Base-by-base conservation (phyloP, 2,329 filamentous ascomycete genomes). In the Colletotrichum musae region DNA sequence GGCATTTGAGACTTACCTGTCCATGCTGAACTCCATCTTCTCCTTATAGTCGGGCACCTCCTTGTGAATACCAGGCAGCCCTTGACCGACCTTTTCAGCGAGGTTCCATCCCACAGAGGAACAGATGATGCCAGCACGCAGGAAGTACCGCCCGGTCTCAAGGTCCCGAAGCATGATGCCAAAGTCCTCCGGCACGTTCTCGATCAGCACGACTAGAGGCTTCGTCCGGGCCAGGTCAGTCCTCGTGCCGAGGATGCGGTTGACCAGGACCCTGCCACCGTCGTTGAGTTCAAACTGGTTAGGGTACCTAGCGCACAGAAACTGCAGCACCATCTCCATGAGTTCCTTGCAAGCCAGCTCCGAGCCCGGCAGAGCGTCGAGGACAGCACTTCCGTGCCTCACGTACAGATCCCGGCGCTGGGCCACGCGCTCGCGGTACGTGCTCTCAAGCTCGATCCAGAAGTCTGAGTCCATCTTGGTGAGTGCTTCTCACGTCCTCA, bases 11-110 rank as follows among this genome's bases (percentile, higher is more conserved):
- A 75, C 86, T 58, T 80, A 94, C 88, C 93, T 86, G 75, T 97
- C 93, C 92, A 97, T 95, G 48, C 92, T 94, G 72, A 94, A 92
- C 45, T 92, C 88, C 92, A 97, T 94, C 82, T 95, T 97, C 77
- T 93, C 91, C 73, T 93, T 93, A 78, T 95, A 97, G 74, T 96
- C 93, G 0, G 94, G 94, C 24, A 97, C 92, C 0, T 87, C 85
- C 1, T 81, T 81, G 76, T 97, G 94, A 70, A 97, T 95, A 66
- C 90, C 87, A 12, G 90, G 84, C 15, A 97, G 82, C 24, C 87
- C 86, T 72, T 91, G 80, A 0, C 93, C 93, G 62, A 96, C 90
- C 81, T 97, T 96, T 26, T 87, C 87, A 0, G 84, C 87, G 0
- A 96, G 81, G 72, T 92, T 93, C 94, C 94, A 97, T 1, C 94